A percentile compares a stretch with the other conserved stretches of the same genome.
Conservation (phyloP, 2,329 filamentous ascomycete genomes). For the Dichotomopilus funicola region DNA sequence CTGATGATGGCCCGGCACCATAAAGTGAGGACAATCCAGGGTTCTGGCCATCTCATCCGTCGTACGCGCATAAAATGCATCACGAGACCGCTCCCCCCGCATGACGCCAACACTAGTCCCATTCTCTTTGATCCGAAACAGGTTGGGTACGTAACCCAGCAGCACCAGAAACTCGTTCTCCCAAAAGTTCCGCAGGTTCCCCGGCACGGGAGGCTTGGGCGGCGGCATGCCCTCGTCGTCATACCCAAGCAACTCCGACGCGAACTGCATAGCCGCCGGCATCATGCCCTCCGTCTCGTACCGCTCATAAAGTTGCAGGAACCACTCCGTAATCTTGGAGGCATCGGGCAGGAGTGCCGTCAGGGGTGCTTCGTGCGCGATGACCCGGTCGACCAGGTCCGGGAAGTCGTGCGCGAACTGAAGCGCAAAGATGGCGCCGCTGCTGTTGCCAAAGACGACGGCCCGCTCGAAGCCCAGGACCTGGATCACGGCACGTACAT, state of each 20-base stretch:
- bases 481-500: conserved; percentile 27
- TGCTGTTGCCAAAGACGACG: conserved; percentile 28
- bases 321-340: conserved; percentile 21
- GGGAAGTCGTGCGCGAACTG: conserved; percentile 30
- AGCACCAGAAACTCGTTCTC: conserved; percentile 25
- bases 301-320: conserved; percentile 20
- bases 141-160: conserved; percentile 22
- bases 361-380: conserved; percentile 28
- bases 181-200: conserved; percentile 27
- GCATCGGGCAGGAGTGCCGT: conserved; percentile 25
- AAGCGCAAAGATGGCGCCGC: conserved; percentile 27
- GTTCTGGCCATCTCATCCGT: conserved; percentile 26
- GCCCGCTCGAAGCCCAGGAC: conserved; percentile 25
- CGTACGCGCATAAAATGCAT: conserved; percentile 27
- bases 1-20: conserved; percentile 29
- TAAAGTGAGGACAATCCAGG: conserved; percentile 22
- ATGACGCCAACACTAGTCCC: conserved; percentile 27
- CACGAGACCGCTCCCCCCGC: conserved; percentile 22
- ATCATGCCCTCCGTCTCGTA: conserved; percentile 22
- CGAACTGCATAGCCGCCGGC: conserved; percentile 18
- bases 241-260: conserved; percentile 23
- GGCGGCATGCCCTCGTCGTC: conserved; percentile 24
- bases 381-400: conserved; percentile 25
- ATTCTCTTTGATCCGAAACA: conserved; percentile 24
- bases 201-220: conserved; percentile 16